Percentiles rank a stretch among this genome's conserved stretches.
Conservation (phyloP, 352 stramenopile genomes). For the Phytophthora syringae region DNA sequence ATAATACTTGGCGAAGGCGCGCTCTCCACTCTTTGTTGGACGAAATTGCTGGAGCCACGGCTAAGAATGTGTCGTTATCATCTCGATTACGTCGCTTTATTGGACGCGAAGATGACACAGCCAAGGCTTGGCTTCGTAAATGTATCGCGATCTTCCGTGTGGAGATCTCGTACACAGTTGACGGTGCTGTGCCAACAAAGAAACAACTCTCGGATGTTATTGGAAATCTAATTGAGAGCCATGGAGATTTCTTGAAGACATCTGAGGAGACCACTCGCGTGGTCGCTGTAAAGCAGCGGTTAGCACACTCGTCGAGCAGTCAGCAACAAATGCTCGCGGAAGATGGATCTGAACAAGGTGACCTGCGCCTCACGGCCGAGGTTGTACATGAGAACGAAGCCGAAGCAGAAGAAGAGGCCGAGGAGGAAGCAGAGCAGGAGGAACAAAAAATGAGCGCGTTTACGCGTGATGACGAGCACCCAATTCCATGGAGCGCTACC, state of each 20-base stretch:
- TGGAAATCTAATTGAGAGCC: slow-evolving; percentile 55
- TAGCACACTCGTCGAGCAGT: slow-evolving; percentile 61
- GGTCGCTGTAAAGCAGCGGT: slow-evolving; percentile 58
- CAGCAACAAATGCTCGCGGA: slow-evolving; percentile 44
- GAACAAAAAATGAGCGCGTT: slow-evolving; percentile 93
- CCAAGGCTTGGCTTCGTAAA: slow-evolving; percentile 62
- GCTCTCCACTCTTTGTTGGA: slow-evolving; percentile 92
- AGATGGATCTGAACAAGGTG: slow-evolving; percentile 65
- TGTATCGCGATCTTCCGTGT: slow-evolving; percentile 82
- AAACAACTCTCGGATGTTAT: slow-evolving; percentile 80
- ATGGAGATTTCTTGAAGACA: slow-evolving; percentile 69
- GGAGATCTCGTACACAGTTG: slow-evolving; percentile 82
- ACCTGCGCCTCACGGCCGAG: slow-evolving; percentile 82
- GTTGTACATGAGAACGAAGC: slow-evolving; percentile 92
- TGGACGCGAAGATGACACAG: slow-evolving; percentile 34
- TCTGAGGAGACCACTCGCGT: slow-evolving; percentile 58
- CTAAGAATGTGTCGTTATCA: slow-evolving; percentile 39
- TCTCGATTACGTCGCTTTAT: slow-evolving; percentile 76
- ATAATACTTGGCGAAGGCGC: slow-evolving; percentile 98
- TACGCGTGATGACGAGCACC: slow-evolving; percentile 89
- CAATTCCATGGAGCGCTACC: slow-evolving; percentile 76
- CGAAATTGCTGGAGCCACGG: slow-evolving; percentile 51
- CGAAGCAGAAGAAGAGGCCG: slow-evolving; percentile 87
- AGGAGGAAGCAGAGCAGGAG: slow-evolving; percentile 90
- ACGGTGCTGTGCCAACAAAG: slow-evolving; percentile 66